These are phyloP conservation scores for Forsythia viridissima DNA, from an alignment of 257 asterid species.

Conservation along the genomic window DNA sequence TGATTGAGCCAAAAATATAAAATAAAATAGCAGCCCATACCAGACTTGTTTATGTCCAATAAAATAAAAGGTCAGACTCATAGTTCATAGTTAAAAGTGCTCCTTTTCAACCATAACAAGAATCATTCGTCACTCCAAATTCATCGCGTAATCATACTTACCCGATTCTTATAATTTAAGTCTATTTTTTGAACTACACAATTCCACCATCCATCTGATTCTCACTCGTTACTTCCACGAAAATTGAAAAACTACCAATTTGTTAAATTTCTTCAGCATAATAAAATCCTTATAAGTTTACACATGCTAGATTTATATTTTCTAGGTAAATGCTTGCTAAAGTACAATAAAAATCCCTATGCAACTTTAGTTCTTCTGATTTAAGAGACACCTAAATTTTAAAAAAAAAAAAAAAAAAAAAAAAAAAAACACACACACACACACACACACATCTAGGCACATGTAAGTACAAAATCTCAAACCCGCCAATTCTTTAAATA, in stretches of 20 bases:
- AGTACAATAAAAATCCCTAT: background rate
- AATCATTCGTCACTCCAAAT: background rate
- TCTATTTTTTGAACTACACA: background rate
- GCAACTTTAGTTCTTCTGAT: background rate
- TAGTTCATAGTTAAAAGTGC: background rate
- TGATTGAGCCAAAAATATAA: background rate
- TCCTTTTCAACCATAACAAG: background rate
- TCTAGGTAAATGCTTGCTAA: background rate
- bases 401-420: too few species aligned
- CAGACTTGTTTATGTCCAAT: background rate
- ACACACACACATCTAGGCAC: too few species aligned
- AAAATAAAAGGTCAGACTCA: background rate
- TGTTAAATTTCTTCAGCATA: background rate
- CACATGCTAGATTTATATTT: background rate
- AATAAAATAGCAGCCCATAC: too few species aligned
- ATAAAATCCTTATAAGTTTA: background rate
- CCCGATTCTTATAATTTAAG: background rate
- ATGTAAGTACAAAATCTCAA: background rate
- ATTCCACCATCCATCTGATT: background rate
- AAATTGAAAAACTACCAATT: background rate
- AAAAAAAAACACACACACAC: too few species aligned
- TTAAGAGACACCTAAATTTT: background rate
- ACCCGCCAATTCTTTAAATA: background rate
- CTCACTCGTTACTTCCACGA: background rate
- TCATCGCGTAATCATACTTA: background rate